Conservation (phyloP, 495 filamentous ascomycete genomes). For the Aspergillus affinis region DNA sequence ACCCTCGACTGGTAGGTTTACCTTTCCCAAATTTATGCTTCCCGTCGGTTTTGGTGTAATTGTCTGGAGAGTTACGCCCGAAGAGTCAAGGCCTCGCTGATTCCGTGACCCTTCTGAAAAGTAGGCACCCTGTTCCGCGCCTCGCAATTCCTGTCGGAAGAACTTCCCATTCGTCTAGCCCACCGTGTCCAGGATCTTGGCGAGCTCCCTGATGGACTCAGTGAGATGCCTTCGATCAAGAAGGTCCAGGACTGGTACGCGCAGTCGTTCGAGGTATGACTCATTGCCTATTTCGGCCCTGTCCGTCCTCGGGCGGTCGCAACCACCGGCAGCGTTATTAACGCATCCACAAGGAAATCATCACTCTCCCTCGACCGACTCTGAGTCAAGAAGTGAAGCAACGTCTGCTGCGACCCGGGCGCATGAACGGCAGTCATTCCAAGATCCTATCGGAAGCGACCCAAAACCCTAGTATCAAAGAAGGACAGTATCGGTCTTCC, state of each 20-base stretch:
- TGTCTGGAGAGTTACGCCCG: not conserved
- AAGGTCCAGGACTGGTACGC: conserved; percentile 98
- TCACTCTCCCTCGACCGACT: conserved; percentile 72
- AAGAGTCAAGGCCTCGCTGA: conserved; percentile 10
- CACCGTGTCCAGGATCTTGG: conserved; percentile 93
- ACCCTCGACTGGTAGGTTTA: conserved; percentile 72
- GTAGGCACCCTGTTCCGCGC: conserved; percentile 92
- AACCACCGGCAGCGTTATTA: not conserved
- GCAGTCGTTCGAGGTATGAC: conserved; percentile 92
- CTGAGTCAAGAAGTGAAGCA: conserved; percentile 76
- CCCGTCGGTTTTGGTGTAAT: not conserved
- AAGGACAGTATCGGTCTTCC: conserved; percentile 83
- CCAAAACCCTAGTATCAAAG: conserved; percentile 82
- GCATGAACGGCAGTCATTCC: conserved; percentile 55
- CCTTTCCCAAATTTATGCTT: not conserved
- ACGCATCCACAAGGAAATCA: conserved; percentile 74
- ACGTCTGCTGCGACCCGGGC: conserved; percentile 71
- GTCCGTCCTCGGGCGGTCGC: not conserved
- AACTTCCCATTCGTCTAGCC: conserved; percentile 93
- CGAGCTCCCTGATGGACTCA: conserved; percentile 92
- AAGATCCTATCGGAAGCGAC: conserved; percentile 78
- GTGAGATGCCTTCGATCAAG: conserved; percentile 96
- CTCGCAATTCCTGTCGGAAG: conserved; percentile 97
- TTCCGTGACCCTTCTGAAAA: conserved; percentile 11
- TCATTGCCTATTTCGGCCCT: conserved; percentile 7